Conservation (phyloP, 805 yeast species). For the Barnettozyma botsteinii region DNA sequence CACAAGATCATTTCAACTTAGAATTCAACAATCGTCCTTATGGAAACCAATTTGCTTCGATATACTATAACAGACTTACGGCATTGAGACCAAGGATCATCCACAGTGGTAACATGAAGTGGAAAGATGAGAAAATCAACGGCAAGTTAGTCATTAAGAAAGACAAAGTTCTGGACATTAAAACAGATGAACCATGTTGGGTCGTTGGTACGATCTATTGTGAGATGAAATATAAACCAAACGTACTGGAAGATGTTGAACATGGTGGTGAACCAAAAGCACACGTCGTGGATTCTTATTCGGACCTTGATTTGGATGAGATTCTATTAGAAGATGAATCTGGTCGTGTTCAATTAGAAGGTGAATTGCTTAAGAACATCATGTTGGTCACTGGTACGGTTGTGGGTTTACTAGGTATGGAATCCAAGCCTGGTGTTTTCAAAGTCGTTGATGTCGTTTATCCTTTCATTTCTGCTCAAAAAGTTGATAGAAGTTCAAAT, state of each 20-base stretch:
- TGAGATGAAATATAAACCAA: constrained; percentile 80
- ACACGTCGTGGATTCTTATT: constrained; percentile 40
- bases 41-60: constrained; percentile 49
- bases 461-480: constrained; percentile 61
- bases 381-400: constrained; percentile 86
- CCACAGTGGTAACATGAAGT: constrained; percentile 42
- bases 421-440: constrained; percentile 75
- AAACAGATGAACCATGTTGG: constrained; percentile 63
- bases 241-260: constrained; percentile 76
- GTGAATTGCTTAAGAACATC: constrained; percentile 45
- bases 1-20: constrained; percentile 13
- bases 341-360: constrained; percentile 75
- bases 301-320: constrained; percentile 51
- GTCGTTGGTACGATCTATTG: constrained; percentile 81
- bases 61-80: constrained; percentile 49
- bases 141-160: constrained; percentile 33
- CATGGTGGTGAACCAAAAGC: constrained; percentile 29
- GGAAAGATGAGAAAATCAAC: constrained; percentile 47
- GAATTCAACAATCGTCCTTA: constrained; percentile 37
- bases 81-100: constrained; percentile 41
- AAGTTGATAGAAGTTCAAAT: constrained; percentile 17
- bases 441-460: constrained; percentile 74
- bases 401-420: constrained; percentile 82
- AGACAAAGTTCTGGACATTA: constrained; percentile 57
- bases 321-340: constrained; percentile 86